phyloP scores from a whole-genome alignment of 2,329 filamentous ascomycete genomes.

The Venturia carpophila region DNA sequence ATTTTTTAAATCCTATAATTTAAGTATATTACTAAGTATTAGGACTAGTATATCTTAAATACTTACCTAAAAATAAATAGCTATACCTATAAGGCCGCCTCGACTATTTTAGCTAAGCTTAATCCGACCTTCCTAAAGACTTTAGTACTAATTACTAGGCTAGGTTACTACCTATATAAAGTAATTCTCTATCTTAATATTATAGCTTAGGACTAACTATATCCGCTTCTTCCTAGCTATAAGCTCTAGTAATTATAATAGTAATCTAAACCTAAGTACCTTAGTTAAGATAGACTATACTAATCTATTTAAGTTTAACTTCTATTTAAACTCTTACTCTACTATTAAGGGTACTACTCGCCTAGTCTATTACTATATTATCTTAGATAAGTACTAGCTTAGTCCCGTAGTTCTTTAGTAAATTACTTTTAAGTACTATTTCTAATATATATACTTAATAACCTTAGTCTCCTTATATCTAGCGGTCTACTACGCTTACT shows the following conservation, averaged over 20 bases:
- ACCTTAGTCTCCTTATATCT: slow-evolving; percentile 85
- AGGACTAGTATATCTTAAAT: slow-evolving; percentile 83
- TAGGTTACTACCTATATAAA: too few relatives aligned
- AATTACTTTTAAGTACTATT: slow-evolving; percentile 91
- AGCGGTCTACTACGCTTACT: slow-evolving; percentile 91
- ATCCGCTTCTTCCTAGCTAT: slow-evolving; percentile 78
- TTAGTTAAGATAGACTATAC: slow-evolving; percentile 85
- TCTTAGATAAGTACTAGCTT: slow-evolving; percentile 70
- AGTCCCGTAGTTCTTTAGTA: slow-evolving; percentile 64
- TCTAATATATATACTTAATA: slow-evolving; percentile 85
- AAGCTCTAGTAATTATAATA: slow-evolving; percentile 58
- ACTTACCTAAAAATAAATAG: slow-evolving; percentile 97
- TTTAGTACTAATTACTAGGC: slow-evolving; percentile 79
- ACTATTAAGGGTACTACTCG: slow-evolving; percentile 93
- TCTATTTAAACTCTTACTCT: slow-evolving; percentile 62
- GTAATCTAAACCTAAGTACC: slow-evolving; percentile 77
- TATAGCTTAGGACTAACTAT: too few relatives aligned
- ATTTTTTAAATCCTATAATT: slow-evolving; percentile 75
- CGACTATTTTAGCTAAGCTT: slow-evolving; percentile 4
- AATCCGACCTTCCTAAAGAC: slow-evolving; percentile 20
- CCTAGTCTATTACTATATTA: slow-evolving; percentile 85
- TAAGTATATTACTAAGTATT: slow-evolving; percentile 58
- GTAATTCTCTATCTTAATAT: too few relatives aligned
- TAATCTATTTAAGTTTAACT: slow-evolving; percentile 83
- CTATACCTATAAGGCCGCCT: slow-evolving; percentile 50